phyloP scores from a whole-genome alignment of 1,139 yeast species.

The Sugiyamaella novakii region DNA sequence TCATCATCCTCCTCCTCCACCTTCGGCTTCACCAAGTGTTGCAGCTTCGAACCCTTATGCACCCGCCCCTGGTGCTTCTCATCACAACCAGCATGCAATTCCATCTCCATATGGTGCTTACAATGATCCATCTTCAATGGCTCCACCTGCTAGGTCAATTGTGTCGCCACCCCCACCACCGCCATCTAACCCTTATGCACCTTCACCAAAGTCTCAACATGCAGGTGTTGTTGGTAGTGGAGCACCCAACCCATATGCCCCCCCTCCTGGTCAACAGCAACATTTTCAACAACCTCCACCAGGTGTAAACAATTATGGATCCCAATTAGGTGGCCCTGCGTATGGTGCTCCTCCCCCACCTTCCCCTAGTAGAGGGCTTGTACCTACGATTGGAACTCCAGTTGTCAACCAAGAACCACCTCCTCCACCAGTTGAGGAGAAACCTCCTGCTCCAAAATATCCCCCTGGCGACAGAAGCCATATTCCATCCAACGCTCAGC shows the following conservation, averaged over 20 bases:
- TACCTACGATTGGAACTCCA: slow-evolving; percentile 26
- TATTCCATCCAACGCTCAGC: slow-evolving; percentile 59
- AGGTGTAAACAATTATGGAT: slow-evolving; percentile 25
- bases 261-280: slow-evolving; percentile 19
- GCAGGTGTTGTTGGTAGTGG: slow-evolving; percentile 19
- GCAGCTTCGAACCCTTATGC: slow-evolving; percentile 33
- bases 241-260: slow-evolving; percentile 26
- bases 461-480: slow-evolving; percentile 75
- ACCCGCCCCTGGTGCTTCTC: slow-evolving; percentile 22
- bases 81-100: slow-evolving; percentile 36
- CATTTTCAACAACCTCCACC: slow-evolving; percentile 16
- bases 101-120: slow-evolving; percentile 38
- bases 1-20: slow-evolving; percentile 37
- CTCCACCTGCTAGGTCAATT: slow-evolving; percentile 26
- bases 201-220: slow-evolving; percentile 24
- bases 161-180: slow-evolving; percentile 29
- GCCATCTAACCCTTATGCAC: slow-evolving; percentile 34
- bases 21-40: slow-evolving; percentile 26
- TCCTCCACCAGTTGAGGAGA: slow-evolving; percentile 37
- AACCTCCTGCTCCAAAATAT: slow-evolving; percentile 47
- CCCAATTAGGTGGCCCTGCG: slow-evolving; percentile 22
- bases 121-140: slow-evolving; percentile 9
- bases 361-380: slow-evolving; percentile 27
- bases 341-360: slow-evolving; percentile 24
- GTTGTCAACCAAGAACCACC: slow-evolving; percentile 29